Conservation (phyloP, 352 stramenopile genomes). For the Saprolegnia diclina region DNA sequence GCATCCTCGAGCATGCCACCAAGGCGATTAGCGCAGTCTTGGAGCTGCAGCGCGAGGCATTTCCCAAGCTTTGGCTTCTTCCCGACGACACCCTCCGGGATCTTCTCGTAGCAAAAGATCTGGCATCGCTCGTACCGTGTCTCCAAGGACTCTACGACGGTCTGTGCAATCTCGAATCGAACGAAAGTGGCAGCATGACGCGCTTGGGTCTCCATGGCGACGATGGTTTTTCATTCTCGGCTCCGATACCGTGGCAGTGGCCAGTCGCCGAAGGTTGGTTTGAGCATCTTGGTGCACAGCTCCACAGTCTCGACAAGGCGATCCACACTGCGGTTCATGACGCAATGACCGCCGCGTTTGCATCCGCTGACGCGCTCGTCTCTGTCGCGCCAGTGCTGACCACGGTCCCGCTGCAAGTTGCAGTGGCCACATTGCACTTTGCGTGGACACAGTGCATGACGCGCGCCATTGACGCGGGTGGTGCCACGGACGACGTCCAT, state of each 20-base stretch:
- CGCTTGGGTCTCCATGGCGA: background rate
- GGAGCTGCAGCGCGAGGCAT: background rate
- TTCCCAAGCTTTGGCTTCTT: slow-evolving; percentile 19
- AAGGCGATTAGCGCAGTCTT: background rate
- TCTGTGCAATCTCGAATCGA: background rate
- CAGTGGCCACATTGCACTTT: slow-evolving; percentile 6
- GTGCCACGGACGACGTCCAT: background rate
- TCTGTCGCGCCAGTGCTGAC: background rate
- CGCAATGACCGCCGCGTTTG: background rate
- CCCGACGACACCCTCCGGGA: background rate
- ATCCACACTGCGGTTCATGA: slow-evolving; percentile 10
- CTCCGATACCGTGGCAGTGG: background rate
- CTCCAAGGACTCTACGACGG: slow-evolving; percentile 21
- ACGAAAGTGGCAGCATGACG: background rate
- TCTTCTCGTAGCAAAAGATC: background rate
- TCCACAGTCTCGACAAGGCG: background rate
- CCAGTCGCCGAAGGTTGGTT: slow-evolving; percentile 2
- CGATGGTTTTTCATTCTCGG: background rate
- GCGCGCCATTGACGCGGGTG: background rate
- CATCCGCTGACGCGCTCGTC: background rate
- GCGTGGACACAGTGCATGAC: background rate
- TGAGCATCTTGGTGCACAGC: background rate
- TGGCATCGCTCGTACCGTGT: background rate
- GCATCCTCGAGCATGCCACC: background rate
- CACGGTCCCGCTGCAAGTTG: slow-evolving; percentile 8